Evolutionary conservation across 139 green algal species (phyloP), one percentile per base, ranked within the genome.

Genomic region (Edaphochlamys debaryana): DNA sequence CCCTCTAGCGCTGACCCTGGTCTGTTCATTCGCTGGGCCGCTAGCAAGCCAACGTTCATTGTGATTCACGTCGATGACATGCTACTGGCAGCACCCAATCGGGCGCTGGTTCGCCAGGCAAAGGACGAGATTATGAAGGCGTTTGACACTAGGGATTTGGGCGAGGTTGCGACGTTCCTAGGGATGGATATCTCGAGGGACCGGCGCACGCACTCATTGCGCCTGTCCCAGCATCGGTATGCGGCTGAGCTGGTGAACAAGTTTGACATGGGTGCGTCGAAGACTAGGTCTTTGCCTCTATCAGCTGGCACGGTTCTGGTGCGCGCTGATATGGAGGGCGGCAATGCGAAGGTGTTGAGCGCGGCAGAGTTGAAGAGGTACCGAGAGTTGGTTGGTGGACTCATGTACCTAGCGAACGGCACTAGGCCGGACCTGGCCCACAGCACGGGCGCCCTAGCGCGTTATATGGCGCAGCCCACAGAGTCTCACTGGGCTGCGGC

Each of bases 31-130:
- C 29, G 30, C 4, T 4, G 15, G 8, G 41, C 3, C 20, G 5
- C 9, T 5, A 30, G 8, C 20, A 41, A 9, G 29, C 27, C 30
- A 7, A 27, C 69, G 22, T 89, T 54, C 37, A 0, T 88, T 17
- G 62, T 91, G 5, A n/a, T 79, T 13, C 87, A 88, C 41, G 87
- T 91, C 0, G 87, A 91, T 73, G 87, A 91, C 54, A 41, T 88
- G 34, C 69, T 89, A 32, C 40, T 91, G 0, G 72, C 56, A 3
- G 74, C 25, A 6, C 42, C 34, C 5, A 34, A 22, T 25, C 4
- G 17, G 1, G 56, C 1, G 29, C 19, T 41, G 37, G 42, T 36
- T 23, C 40, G 8, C 41, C 7, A 34, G 36, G 73, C 52, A 22
- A 56, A 38, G 54, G 60, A 13, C 11, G 19, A 17, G 3, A 62